phyloP scores from a whole-genome alignment of 225 moss, liverwort and hornwort genomes.

The Marchantia paleacea region DNA sequence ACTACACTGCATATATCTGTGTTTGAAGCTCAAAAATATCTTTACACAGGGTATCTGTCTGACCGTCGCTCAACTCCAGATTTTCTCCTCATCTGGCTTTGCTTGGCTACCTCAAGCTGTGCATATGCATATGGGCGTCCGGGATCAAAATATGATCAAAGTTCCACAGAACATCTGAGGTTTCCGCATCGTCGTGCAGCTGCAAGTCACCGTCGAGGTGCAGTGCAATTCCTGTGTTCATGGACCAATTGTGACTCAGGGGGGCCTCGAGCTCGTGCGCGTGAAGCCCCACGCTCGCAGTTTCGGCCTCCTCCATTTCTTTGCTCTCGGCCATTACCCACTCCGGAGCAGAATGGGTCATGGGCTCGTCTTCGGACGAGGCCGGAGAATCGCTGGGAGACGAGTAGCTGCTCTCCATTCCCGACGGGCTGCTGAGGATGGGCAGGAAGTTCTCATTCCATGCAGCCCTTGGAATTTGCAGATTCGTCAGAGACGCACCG shows the following conservation, averaged over 20 bases:
- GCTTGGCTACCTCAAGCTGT: neutral
- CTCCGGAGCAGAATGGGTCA: constrained; percentile 12
- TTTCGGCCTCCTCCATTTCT: constrained; percentile 15
- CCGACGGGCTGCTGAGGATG: constrained; percentile 1
- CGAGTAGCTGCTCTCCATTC: constrained; percentile 9
- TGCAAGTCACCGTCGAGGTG: neutral
- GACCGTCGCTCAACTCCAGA: neutral
- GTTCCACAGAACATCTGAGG: constrained; percentile 10
- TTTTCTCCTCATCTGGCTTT: neutral
- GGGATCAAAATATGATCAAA: constrained; percentile 13
- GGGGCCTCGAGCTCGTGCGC: neutral
- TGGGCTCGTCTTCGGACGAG: constrained; percentile 11
- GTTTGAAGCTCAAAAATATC: too few relatives aligned
- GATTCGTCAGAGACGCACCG: neutral
- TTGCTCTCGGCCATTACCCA: constrained; percentile 14
- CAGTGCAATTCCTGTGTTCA: neutral
- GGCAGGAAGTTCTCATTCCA: constrained; percentile 8
- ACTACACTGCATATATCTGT: too few relatives aligned
- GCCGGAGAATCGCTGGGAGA: constrained; percentile 9
- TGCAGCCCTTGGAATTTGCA: neutral
- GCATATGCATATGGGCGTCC: neutral
- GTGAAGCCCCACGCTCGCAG: neutral
- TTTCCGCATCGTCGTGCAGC: neutral
- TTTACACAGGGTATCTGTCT: too few relatives aligned
- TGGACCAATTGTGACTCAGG: neutral